phyloP scores from a whole-genome alignment of 164 flowering plant genomes.

The Aristolochia fimbriata region DNA sequence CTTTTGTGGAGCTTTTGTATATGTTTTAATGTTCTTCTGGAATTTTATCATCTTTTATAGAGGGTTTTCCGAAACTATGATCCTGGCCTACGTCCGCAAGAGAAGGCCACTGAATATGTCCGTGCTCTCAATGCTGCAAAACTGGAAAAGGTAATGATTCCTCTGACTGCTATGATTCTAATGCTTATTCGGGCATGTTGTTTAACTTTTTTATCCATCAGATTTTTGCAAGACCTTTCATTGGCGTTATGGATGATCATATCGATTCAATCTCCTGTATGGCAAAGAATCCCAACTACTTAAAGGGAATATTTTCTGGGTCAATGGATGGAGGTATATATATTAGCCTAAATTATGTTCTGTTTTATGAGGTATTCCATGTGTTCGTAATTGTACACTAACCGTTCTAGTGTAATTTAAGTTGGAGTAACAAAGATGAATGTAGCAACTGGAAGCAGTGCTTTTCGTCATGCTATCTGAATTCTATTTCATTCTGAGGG shows the following conservation, averaged over 20 bases:
- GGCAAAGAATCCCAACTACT: constrained; percentile 84
- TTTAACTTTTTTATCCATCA: constrained; percentile 12
- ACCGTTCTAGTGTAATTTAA: no score
- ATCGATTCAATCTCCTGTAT: constrained; percentile 70
- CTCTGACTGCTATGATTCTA: background rate
- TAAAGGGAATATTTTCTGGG: constrained; percentile 89
- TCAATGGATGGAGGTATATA: constrained; percentile 91
- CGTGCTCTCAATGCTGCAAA: constrained; percentile 91
- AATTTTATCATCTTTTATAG: constrained; percentile 17
- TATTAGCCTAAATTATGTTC: no score
- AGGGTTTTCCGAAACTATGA: constrained; percentile 79
- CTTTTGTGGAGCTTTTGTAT: background rate
- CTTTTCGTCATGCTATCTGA: no score
- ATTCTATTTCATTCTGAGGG: no score
- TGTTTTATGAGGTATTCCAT: no score
- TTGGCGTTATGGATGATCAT: constrained; percentile 96
- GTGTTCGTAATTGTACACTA: no score
- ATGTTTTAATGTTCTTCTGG: background rate
- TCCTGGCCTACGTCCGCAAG: constrained; percentile 67
- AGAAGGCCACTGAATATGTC: constrained; percentile 76
- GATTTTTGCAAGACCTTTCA: constrained; percentile 90
- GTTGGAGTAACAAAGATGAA: no score
- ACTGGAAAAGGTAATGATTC: constrained; percentile 59
- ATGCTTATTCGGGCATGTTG: background rate
- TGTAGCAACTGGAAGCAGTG: no score